Evolutionary conservation across 306 rosid genomes (phyloP).

Genomic region (Casuarina cunninghamiana): DNA sequence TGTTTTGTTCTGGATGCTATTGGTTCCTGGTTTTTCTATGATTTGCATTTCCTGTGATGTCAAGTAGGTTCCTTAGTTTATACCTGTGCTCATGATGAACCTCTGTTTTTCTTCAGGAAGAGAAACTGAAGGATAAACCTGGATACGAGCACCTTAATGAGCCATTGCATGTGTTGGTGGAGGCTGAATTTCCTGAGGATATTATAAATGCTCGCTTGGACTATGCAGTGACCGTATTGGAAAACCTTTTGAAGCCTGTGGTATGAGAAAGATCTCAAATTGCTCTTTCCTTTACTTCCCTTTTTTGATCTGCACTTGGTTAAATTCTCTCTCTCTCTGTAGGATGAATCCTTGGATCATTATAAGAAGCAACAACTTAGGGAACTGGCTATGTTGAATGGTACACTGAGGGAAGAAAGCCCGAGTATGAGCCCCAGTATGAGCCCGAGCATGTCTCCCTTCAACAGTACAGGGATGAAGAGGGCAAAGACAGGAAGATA

Average conservation of each 20-base stretch:
- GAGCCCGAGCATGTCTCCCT: conserved; percentile 93
- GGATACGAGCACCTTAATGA: conserved; percentile 91
- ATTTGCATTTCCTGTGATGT: background rate
- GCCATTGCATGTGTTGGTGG: conserved; percentile 83
- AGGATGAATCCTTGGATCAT: conserved; percentile 90
- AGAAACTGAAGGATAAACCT: conserved; percentile 80
- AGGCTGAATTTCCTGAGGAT: conserved; percentile 93
- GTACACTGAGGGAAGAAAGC: conserved; percentile 92
- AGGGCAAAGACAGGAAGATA: conserved; percentile 91
- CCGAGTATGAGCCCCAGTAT: conserved; percentile 88
- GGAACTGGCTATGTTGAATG: conserved; percentile 84
- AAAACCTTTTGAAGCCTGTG: conserved; percentile 91
- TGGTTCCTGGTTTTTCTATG: background rate
- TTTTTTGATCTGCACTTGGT: background rate
- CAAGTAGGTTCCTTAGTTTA: conserved; percentile 1
- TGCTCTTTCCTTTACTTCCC: conserved; percentile 1
- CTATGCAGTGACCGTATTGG: conserved; percentile 78
- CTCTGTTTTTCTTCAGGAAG: conserved; percentile 54
- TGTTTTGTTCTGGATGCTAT: background rate
- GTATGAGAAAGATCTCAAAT: conserved; percentile 35
- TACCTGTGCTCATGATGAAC: background rate
- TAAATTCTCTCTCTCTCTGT: background rate
- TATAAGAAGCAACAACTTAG: conserved; percentile 88
- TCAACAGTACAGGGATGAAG: conserved; percentile 81
- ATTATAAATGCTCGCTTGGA: conserved; percentile 74